Evolutionary conservation across 768 basidiomycete genomes (phyloP).

Genomic region (Mycena vulgaris): DNA sequence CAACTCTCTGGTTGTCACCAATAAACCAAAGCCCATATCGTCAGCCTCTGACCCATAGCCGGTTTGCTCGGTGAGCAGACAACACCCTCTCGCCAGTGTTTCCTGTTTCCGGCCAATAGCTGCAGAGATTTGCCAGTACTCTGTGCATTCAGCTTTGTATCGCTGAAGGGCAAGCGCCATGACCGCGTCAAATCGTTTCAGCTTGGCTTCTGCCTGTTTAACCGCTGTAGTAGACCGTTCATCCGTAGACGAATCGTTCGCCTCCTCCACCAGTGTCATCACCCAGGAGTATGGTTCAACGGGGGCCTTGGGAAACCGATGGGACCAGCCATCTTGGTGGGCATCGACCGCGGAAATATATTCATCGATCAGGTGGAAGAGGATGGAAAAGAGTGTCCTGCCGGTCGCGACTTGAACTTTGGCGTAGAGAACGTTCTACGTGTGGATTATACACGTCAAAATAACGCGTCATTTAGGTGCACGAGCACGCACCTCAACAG

Average conservation of each 20-base stretch:
- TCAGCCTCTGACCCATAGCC: conserved; percentile 58
- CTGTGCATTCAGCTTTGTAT: conserved; percentile 58
- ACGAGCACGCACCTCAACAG: conserved; percentile 52
- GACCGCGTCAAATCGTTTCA: conserved; percentile 54
- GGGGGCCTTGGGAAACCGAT: conserved; percentile 42
- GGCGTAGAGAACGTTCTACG: conserved; percentile 54
- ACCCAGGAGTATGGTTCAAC: conserved; percentile 53
- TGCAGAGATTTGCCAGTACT: conserved; percentile 51
- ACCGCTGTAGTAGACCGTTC: conserved; percentile 56
- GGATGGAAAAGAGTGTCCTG: conserved; percentile 55
- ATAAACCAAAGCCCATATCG: conserved; percentile 57
- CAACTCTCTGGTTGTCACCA: conserved; percentile 53
- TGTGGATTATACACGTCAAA: conserved; percentile 17
- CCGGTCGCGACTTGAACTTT: conserved; percentile 58
- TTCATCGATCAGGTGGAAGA: conserved; percentile 60
- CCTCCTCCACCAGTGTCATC: conserved; percentile 62
- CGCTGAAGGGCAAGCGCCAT: conserved; percentile 55
- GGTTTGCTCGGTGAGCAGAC: conserved; percentile 63
- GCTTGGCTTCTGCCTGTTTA: conserved; percentile 50
- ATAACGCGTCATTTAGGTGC: background rate
- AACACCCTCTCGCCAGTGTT: conserved; percentile 57
- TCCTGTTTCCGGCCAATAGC: conserved; percentile 57
- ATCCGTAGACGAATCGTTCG: conserved; percentile 59
- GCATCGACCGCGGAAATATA: conserved; percentile 62
- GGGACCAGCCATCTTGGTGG: conserved; percentile 61